These are phyloP conservation scores for Crithidia expoeki DNA, from an alignment of 208 protist species.

Conservation along the genomic window DNA sequence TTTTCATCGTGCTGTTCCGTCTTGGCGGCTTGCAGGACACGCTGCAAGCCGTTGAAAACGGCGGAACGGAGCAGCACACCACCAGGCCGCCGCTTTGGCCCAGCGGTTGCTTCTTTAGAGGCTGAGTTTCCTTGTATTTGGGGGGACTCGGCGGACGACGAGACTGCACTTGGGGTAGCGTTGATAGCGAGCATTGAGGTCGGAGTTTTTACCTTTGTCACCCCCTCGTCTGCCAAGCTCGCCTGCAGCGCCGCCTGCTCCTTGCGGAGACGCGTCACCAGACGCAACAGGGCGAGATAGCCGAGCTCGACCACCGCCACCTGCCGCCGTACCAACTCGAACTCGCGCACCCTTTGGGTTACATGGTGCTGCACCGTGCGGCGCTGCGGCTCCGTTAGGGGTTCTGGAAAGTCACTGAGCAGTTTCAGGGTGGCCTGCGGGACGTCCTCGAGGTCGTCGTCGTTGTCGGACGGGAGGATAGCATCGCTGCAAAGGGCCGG, in stretches of 20 bases:
- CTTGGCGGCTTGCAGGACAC: conserved; percentile 55
- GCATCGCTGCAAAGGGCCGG: conserved; percentile 17
- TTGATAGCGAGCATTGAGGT: background rate
- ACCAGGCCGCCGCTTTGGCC: conserved; percentile 25
- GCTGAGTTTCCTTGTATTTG: no score
- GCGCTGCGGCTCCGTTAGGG: conserved; percentile 62
- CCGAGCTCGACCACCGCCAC: conserved; percentile 45
- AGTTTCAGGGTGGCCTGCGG: conserved; percentile 38
- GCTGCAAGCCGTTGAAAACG: conserved; percentile 75
- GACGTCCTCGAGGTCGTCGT: conserved; percentile 17
- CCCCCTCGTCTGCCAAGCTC: conserved; percentile 18
- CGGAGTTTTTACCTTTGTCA: background rate
- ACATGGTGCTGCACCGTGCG: conserved; percentile 48
- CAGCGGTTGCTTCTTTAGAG: conserved; percentile 13
- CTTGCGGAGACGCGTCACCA: conserved; percentile 46
- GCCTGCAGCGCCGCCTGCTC: conserved; percentile 41
- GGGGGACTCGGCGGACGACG: no score
- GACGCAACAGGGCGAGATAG: conserved; percentile 48
- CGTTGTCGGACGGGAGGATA: conserved; percentile 14
- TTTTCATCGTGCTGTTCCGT: conserved; percentile 56
- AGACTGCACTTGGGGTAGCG: no score
- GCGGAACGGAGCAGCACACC: conserved; percentile 46
- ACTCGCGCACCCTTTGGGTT: conserved; percentile 39
- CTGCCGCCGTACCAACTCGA: conserved; percentile 42
- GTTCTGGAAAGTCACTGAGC: conserved; percentile 67